Base-by-base conservation (phyloP, 2,329 filamentous ascomycete genomes). In the Huntiella abstrusa region DNA sequence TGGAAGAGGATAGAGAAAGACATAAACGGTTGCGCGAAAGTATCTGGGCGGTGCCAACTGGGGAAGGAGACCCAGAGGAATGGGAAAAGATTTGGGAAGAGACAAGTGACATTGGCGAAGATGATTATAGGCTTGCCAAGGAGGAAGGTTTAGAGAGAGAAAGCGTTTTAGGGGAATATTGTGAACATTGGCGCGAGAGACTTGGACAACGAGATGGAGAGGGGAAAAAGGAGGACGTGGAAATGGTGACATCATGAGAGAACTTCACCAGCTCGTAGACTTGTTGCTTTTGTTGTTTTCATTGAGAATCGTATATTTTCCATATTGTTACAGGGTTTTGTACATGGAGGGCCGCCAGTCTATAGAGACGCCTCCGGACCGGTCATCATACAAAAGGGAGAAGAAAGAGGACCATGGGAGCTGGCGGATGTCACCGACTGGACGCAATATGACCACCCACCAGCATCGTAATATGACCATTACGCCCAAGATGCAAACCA, bases 1-100 rank as follows among this genome's bases (percentile, higher is more conserved):
- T 98, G 52, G 92, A 98, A 55, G 92, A 98, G 62, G 91, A 98
- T 61, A 70, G 91, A 3, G 91, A 98, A 61, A 69, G 91, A 38
- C 92, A 98, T 61, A 98, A 98, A 68, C 69, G 88, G 38, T 67
- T 88, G 56, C 68, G 91, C 16, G 91, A 98, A 64, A 86, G 79
- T 55, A 92, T 94, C 52, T 98, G 92, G 91, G 84, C 86, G 0
- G 77, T 94, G 2, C 75, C 75, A 28, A 69, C 72, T 6, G 71
- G 74, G 32, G 65, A 69, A 12, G 55, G 54, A 6, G 68, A 73
- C 19, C 73, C 78, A 33, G 64, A 65, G 8, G 88, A 96, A 62
- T 79, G 85, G 63, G 73, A 79, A 52, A 83, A 76, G 62, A 63
- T 92, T 53, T 92, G 83, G 80, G 84, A 91, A 36, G 85, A 94